These are phyloP conservation scores for Fistulinella prunicolor DNA, from an alignment of 768 basidiomycete species.

Conservation along the genomic window DNA sequence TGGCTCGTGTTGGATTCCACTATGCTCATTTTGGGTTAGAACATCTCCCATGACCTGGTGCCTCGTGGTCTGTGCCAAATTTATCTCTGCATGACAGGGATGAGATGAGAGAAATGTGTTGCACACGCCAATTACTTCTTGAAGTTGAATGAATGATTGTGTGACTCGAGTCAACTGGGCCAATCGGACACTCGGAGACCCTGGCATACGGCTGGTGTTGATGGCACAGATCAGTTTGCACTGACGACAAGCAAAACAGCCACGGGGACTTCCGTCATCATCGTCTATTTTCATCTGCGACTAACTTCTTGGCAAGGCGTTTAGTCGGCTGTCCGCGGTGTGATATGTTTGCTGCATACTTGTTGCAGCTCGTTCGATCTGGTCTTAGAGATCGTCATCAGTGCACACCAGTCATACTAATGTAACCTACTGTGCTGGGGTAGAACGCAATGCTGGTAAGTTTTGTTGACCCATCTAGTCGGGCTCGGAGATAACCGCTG, in stretches of 20 bases:
- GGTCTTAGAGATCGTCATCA: slow-evolving; percentile 7
- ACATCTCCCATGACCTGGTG: slow-evolving; percentile 1
- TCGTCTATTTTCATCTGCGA: slow-evolving; percentile 13
- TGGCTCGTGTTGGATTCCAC: slow-evolving; percentile 17
- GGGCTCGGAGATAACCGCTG: too few relatives aligned
- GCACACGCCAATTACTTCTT: background rate
- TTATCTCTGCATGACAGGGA: slow-evolving; percentile 1
- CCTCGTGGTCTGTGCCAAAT: background rate
- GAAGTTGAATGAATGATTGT: background rate
- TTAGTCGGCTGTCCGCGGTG: slow-evolving; percentile 26
- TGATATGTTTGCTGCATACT: too few relatives aligned
- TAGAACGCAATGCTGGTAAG: slow-evolving; percentile 1
- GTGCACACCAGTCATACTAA: background rate
- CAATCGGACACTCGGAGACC: background rate
- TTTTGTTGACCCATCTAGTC: background rate
- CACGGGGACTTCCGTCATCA: background rate
- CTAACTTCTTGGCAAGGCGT: slow-evolving; percentile 13
- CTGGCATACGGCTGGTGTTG: slow-evolving; percentile 4
- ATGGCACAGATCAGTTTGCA: slow-evolving; percentile 5
- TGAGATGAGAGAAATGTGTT: slow-evolving; percentile 1
- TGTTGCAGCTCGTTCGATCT: slow-evolving; percentile 5
- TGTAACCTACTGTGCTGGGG: too few relatives aligned
- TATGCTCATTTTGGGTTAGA: slow-evolving; percentile 5
- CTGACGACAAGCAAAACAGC: slow-evolving; percentile 6
- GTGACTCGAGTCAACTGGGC: background rate